Evolutionary conservation across 805 yeast genomes (phyloP).

Genomic region (Ogataea populi-albae): DNA sequence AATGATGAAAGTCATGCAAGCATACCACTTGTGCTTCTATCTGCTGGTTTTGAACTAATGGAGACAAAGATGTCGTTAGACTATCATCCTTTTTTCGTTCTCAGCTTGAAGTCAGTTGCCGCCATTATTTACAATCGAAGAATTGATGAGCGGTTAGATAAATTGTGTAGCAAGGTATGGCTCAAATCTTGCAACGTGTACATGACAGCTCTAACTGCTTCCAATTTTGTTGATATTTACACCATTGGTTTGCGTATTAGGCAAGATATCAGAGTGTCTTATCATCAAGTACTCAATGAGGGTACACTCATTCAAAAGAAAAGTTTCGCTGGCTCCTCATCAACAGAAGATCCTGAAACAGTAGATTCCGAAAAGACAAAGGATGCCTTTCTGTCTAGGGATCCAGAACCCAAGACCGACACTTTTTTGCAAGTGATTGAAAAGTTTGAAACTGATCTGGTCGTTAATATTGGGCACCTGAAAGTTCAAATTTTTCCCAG

Average conservation of each 20-base stretch:
- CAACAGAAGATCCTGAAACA: background rate
- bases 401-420: too few relatives aligned
- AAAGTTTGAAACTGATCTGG: slow-evolving; percentile 64
- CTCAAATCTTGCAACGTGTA: slow-evolving; percentile 57
- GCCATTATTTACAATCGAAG: slow-evolving; percentile 69
- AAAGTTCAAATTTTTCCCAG: slow-evolving; percentile 77
- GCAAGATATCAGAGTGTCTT: slow-evolving; percentile 69
- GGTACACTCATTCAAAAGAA: slow-evolving; percentile 34
- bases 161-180: slow-evolving; percentile 49
- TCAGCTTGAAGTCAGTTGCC: slow-evolving; percentile 44
- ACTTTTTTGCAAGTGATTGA: slow-evolving; percentile 29
- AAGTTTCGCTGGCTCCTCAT: background rate
- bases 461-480: slow-evolving; percentile 55
- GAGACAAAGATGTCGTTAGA: slow-evolving; percentile 72
- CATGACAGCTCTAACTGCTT: slow-evolving; percentile 81
- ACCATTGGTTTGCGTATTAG: slow-evolving; percentile 67
- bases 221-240: slow-evolving; percentile 75
- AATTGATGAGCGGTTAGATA: slow-evolving; percentile 53
- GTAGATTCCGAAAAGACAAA: too few relatives aligned
- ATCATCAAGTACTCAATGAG: slow-evolving; percentile 70
- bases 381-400: too few relatives aligned
- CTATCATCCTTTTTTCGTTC: slow-evolving; percentile 77
- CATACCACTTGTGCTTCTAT: slow-evolving; percentile 65
- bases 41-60: slow-evolving; percentile 53
- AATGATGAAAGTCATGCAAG: slow-evolving; percentile 39